A percentile compares a stretch with the other conserved stretches of the same genome.
phyloP scores from a whole-genome alignment of 1,284 basidiomycete genomes.

The Pseudozyma thailandica region DNA sequence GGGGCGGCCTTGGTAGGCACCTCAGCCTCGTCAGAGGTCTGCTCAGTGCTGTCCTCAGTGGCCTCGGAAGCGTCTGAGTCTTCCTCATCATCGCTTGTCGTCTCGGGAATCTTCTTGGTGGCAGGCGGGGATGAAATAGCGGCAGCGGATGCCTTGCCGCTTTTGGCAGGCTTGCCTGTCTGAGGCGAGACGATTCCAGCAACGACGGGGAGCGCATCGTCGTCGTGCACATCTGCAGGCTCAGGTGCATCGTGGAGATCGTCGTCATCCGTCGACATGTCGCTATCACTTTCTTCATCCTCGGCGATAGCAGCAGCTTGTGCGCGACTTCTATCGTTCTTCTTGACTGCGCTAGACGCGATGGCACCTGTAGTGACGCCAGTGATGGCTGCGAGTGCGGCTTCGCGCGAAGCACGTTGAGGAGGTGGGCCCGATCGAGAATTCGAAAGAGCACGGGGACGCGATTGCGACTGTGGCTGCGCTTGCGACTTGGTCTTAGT shows the following conservation, averaged over 20 bases:
- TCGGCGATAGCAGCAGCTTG: background rate
- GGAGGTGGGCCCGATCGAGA: slow-evolving; percentile 15
- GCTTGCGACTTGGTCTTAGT: slow-evolving; percentile 2
- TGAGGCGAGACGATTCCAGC: slow-evolving; percentile 3
- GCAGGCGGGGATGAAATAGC: no score
- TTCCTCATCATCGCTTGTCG: slow-evolving; percentile 41
- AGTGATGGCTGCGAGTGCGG: slow-evolving; percentile 47
- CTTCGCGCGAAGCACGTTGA: slow-evolving; percentile 27
- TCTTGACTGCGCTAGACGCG: slow-evolving; percentile 18
- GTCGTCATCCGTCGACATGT: slow-evolving; percentile 26
- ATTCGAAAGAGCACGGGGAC: slow-evolving; percentile 7
- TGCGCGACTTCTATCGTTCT: slow-evolving; percentile 6
- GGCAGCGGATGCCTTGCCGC: slow-evolving; percentile 3
- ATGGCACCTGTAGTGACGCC: slow-evolving; percentile 25
- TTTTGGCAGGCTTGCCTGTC: slow-evolving; percentile 10
- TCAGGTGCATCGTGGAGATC: slow-evolving; percentile 33
- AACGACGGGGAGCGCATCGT: slow-evolving; percentile 31
- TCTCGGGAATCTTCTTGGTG: slow-evolving; percentile 20
- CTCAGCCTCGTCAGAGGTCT: slow-evolving; percentile 35
- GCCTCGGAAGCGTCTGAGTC: slow-evolving; percentile 18
- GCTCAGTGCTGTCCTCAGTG: slow-evolving; percentile 39
- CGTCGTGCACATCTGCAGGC: slow-evolving; percentile 45
- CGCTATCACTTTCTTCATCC: slow-evolving; percentile 14
- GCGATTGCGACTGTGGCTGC: slow-evolving; percentile 2
- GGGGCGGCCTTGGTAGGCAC: slow-evolving; percentile 19